Evolutionary conservation across 1,139 yeast genomes (phyloP), one percentile per base, ranked within the genome.

Genomic region (Scheffersomyces insectosa): DNA sequence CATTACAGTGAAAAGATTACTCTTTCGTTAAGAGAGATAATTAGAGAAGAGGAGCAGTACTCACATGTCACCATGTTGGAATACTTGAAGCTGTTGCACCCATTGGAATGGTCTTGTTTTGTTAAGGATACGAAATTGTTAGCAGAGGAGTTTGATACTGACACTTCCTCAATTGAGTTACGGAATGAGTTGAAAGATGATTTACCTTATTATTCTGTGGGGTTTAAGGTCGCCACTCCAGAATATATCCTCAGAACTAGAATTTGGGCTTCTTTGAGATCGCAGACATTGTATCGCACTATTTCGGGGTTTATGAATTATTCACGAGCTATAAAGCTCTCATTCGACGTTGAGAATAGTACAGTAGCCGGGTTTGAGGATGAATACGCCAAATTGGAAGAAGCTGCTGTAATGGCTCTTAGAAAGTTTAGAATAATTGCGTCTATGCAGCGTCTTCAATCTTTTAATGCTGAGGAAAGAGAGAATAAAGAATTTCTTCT

Each of bases 281-380:
- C 80, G 2, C 84, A 79, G 54, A 79, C 84, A 0, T 60, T 79
- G 16, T 79, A 74, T 49, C 65, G 83, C 41, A 79, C 83, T 1
- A 68, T 79, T 13, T 69, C 82, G 1, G 83, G 83, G 1, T 79
- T 79, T 49, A 78, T 78, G 83, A 78, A 79, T 51, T 79, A 79
- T 51, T 71, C 79, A 7, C 60, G 78, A 14, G 83, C 83, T 0
- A 69, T 79, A 3, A 79, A 77, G 46, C 57, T 77, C 9, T 55
- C 79, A 20, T 72, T 64, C 54, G 77, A 76, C 37, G 68, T 76
- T 12, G 83, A 79, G 47, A 68, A 58, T 40, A 43, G 43, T 9
- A 47, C 43, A 5, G 32, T 32, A 3, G 43, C 39, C 9, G 47
- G 39, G 10, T 36, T 37, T 10, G 48, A 44, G 9, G 55, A 52